phyloP scores from a whole-genome alignment of 768 basidiomycete species.

The Strobilomyces dryophilus region DNA sequence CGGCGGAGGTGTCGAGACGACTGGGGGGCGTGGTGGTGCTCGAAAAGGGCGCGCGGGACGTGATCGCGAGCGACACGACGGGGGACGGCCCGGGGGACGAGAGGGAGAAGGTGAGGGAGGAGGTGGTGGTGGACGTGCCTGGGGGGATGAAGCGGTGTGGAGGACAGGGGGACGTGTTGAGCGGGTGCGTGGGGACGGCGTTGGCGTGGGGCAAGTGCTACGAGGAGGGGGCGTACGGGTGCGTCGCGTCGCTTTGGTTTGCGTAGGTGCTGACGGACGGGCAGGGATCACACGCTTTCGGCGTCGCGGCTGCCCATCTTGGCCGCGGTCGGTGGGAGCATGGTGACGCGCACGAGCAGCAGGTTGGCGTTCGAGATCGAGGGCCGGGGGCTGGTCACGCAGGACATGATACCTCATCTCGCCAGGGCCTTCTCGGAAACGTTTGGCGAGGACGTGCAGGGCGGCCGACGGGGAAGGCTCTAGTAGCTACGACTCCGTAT shows the following conservation, averaged over 20 bases:
- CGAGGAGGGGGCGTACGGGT: constrained; percentile 83
- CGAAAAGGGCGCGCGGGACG: constrained; percentile 81
- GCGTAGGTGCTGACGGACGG: constrained; percentile 1
- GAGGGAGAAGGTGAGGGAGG: constrained; percentile 52
- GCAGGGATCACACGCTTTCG: constrained; percentile 51
- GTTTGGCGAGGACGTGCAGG: constrained; percentile 49
- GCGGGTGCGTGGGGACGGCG: constrained; percentile 83
- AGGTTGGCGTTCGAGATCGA: constrained; percentile 68
- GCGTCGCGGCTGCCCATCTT: constrained; percentile 72
- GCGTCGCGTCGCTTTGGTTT: constrained; percentile 1
- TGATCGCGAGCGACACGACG: constrained; percentile 75
- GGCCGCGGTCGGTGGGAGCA: constrained; percentile 81
- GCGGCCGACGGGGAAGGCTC: constrained; percentile 29
- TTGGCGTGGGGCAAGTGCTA: constrained; percentile 96
- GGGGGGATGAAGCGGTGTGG: constrained; percentile 93
- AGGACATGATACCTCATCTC: constrained; percentile 67
- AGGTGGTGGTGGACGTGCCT: constrained; percentile 58
- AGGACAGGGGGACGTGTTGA: constrained; percentile 93
- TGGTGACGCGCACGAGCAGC: constrained; percentile 85
- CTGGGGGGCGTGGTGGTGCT: constrained; percentile 88
- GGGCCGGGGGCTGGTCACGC: constrained; percentile 77
- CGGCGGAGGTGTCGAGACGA: constrained; percentile 62
- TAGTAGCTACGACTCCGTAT: constrained; percentile 15
- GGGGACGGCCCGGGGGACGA: constrained; percentile 44
- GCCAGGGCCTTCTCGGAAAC: constrained; percentile 68